Evolutionary conservation across 2,329 filamentous ascomycete species (phyloP), one percentile per base, ranked within the genome.

Genomic region (Colletotrichum ledebouriae): DNA sequence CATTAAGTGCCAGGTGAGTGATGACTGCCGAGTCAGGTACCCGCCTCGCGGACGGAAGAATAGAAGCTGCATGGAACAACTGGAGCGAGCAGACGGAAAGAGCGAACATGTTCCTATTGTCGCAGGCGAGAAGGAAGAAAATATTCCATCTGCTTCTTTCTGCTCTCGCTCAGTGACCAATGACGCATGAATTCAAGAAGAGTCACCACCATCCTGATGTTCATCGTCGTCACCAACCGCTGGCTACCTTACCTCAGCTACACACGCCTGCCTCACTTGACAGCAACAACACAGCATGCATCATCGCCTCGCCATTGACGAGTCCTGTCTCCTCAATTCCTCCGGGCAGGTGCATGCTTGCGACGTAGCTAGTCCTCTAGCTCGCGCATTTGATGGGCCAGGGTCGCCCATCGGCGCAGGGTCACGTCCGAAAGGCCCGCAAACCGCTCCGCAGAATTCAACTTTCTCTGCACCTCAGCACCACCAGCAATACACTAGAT

Each of bases 351-450:
- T 56, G 59, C 59, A 47, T 55, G 39, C n/a, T 20, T 42, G 44
- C 39, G 37, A 39, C 53, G 53, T 25, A 57, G 53, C 49, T 17
- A 12, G 13, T 29, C 49, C 29, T 52, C 49, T 57, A 57, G 46
- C 46, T 49, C 17, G 15, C 13, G 13, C 15, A 17, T 22, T 44
- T 44, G 53, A 42, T 25, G 53, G 39, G 39, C 42, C 53, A 57
- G 39, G 39, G 39, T 44, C 53, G 53, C 53, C 53, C 58, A 17
- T 62, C 59, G 39, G 50, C 29, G 22, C 50, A 15, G 50, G 33
- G 53, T 58, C 61, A 49, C 44, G 61, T 41, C 42, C 52, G 53
- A 63, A 46, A 37, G 22, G 34, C 20, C 61, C 59, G 59, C 59
- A 47, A 39, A 39, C 52, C 34, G 52, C 52, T 56, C 52, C 52